These are phyloP conservation scores for Fusarium sp. DNA, from an alignment of 2,329 filamentous ascomycete species.

Conservation along the genomic window DNA sequence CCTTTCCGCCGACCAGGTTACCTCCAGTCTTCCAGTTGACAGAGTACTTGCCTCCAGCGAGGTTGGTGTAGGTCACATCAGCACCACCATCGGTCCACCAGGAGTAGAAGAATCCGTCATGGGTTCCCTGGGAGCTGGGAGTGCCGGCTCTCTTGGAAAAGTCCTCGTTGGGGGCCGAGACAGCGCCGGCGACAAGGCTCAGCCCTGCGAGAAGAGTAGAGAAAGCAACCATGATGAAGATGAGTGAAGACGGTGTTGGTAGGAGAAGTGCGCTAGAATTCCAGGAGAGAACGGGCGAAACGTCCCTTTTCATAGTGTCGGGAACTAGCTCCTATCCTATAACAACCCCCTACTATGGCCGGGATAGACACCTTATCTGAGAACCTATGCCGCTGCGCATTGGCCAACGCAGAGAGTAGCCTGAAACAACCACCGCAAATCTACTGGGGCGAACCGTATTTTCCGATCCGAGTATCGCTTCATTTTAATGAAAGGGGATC, in stretches of 20 bases:
- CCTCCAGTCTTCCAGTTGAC: constrained; percentile 52
- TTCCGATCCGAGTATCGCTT: constrained; percentile 24
- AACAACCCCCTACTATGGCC: constrained; percentile 8
- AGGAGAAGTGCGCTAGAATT: not conserved
- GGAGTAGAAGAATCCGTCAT: constrained; percentile 57
- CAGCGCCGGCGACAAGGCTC: constrained; percentile 35
- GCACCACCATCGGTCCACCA: constrained; percentile 59
- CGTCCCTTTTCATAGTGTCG: constrained; percentile 5
- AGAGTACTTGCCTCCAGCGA: constrained; percentile 54
- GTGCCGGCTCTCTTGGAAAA: constrained; percentile 43
- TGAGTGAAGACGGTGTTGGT: constrained; percentile 29
- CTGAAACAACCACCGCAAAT: constrained; percentile 35
- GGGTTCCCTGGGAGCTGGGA: constrained; percentile 49
- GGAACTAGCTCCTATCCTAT: constrained; percentile 12
- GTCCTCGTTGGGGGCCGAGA: constrained; percentile 32
- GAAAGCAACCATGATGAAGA: constrained; percentile 38
- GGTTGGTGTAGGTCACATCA: constrained; percentile 57
- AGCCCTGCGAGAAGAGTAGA: constrained; percentile 42
- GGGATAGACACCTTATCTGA: constrained; percentile 5
- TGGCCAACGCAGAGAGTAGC: constrained; percentile 18
- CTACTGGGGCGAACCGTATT: constrained; percentile 13
- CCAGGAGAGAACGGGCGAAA: not conserved
- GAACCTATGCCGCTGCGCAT: constrained; percentile 17
- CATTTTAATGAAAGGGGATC: constrained; percentile 34
- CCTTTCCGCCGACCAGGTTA: constrained; percentile 44